phyloP scores from a whole-genome alignment of 2,329 filamentous ascomycete genomes.

The Beauveria australis region DNA sequence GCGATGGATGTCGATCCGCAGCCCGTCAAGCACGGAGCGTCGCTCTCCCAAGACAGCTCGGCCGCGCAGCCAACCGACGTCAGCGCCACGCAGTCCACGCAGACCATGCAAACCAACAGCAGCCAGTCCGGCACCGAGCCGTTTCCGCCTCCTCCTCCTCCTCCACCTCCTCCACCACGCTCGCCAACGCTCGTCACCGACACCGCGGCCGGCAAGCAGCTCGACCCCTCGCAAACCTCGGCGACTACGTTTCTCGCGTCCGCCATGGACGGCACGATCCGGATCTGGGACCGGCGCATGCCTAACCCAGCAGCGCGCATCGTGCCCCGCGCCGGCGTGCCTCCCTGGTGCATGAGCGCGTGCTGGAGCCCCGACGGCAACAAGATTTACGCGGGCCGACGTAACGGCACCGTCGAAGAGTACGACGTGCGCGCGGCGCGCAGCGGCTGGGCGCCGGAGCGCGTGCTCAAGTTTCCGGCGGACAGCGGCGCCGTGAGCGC shows the following conservation, averaged over 20 bases:
- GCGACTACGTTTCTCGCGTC: slow-evolving; percentile 82
- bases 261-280: slow-evolving; percentile 76
- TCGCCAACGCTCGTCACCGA: slow-evolving; percentile 24
- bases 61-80: neutral
- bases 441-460: slow-evolving; percentile 61
- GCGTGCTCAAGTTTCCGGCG: slow-evolving; percentile 77
- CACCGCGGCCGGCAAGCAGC: slow-evolving; percentile 28
- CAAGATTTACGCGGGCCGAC: slow-evolving; percentile 82
- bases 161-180: slow-evolving; percentile 6
- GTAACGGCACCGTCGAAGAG: slow-evolving; percentile 91
- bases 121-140: neutral
- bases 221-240: slow-evolving; percentile 51
- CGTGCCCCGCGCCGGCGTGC: slow-evolving; percentile 62
- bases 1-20: slow-evolving; percentile 23
- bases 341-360: slow-evolving; percentile 95
- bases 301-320: slow-evolving; percentile 73
- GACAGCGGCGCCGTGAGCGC: slow-evolving; percentile 87
- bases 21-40: neutral
- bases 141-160: no score
- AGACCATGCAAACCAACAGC: slow-evolving; percentile 1
- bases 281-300: slow-evolving; percentile 86
- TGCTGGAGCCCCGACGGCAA: slow-evolving; percentile 97
- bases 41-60: neutral
- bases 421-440: slow-evolving; percentile 73
- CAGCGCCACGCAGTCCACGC: neutral